Conservation (phyloP, 257 asterid genomes). For the Solanum pinnatisectum region DNA sequence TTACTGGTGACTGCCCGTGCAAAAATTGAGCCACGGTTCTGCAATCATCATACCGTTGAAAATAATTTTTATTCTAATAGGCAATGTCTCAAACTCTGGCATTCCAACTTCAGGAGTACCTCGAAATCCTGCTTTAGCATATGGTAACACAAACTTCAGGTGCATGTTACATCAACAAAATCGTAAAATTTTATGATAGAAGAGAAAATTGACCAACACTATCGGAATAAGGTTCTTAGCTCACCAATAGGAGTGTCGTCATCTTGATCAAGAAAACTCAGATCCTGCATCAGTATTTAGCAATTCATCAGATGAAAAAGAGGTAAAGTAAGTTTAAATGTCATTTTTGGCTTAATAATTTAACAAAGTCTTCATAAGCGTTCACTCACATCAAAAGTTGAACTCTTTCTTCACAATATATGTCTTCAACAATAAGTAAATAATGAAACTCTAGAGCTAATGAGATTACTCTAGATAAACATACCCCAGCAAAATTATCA, state of each 20-base stretch:
- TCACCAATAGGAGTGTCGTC: slow-evolving; percentile 45
- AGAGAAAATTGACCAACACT: neutral
- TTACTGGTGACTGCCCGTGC: slow-evolving; percentile 41
- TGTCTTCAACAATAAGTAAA: neutral
- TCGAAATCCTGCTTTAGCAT: slow-evolving; percentile 26
- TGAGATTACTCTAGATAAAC: neutral
- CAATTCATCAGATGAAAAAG: neutral
- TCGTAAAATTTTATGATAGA: neutral
- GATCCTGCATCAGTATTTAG: slow-evolving; percentile 36
- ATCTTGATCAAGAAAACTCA: slow-evolving; percentile 62
- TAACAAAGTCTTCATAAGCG: neutral
- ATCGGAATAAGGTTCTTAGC: neutral
- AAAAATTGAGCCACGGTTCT: slow-evolving; percentile 77
- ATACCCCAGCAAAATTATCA: too few relatives aligned
- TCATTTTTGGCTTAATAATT: neutral
- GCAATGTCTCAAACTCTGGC: slow-evolving; percentile 11
- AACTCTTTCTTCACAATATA: neutral
- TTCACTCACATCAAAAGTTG: neutral
- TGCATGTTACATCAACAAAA: neutral
- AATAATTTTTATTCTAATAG: slow-evolving; percentile 5
- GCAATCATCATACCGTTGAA: slow-evolving; percentile 1
- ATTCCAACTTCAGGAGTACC: slow-evolving; percentile 29
- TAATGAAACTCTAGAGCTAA: neutral
- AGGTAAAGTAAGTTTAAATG: neutral
- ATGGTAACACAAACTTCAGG: neutral